Conservation (phyloP, 176 grass and related monocot species). For the Pontederia paniculata region DNA sequence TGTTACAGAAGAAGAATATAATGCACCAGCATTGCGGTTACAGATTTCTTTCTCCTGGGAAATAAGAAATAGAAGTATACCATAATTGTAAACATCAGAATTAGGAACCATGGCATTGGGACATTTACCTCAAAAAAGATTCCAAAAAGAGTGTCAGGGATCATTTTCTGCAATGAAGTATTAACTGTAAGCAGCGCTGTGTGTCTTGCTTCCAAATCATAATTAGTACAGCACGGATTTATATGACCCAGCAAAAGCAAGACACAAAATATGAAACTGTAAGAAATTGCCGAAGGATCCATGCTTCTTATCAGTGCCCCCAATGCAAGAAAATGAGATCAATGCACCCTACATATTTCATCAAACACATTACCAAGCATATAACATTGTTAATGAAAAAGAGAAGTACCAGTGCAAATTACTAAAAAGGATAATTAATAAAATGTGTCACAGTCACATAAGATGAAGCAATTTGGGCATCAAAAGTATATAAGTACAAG, state of each 20-base stretch:
- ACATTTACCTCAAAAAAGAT: slow-evolving; percentile 74
- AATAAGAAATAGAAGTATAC: too few species aligned
- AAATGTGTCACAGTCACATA: too few species aligned
- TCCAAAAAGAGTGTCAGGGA: slow-evolving; percentile 60
- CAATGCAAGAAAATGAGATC: not conserved
- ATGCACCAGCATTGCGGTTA: too few species aligned
- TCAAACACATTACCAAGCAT: not conserved
- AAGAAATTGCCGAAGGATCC: slow-evolving; percentile 13
- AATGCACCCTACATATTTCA: slow-evolving; percentile 1
- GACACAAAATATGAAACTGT: not conserved
- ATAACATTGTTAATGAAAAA: slow-evolving; percentile 10
- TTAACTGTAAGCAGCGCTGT: slow-evolving; percentile 36
- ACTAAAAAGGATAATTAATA: not conserved
- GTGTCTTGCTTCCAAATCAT: slow-evolving; percentile 21
- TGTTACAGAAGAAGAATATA: too few species aligned
- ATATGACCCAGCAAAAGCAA: slow-evolving; percentile 17
- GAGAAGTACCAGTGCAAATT: too few species aligned
- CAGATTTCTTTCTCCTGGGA: too few species aligned
- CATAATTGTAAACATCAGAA: too few species aligned
- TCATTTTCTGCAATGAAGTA: slow-evolving; percentile 33
- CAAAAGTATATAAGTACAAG: too few species aligned
- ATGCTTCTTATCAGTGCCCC: slow-evolving; percentile 15
- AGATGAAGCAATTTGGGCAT: too few species aligned
- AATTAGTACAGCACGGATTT: slow-evolving; percentile 20
- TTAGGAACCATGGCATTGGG: not conserved